Evolutionary conservation across 139 green algal species (phyloP), one percentile per base, ranked within the genome.

Genomic region (Volvox reticuliferus): DNA sequence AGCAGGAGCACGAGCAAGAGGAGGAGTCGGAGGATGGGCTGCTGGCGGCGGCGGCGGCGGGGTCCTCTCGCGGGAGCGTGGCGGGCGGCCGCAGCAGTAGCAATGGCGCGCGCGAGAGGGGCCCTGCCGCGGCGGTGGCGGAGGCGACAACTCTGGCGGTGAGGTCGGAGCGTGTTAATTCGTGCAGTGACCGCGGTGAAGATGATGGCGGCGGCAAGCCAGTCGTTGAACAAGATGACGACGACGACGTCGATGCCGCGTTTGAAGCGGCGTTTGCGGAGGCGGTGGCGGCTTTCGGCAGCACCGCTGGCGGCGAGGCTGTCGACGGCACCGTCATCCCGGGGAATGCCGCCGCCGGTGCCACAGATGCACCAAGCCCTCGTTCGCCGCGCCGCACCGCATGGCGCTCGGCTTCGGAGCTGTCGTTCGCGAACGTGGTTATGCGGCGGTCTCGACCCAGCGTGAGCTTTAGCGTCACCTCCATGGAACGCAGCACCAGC

Each of bases 371-470:
- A 55, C 9, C 44, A 9, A 9, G 44, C 44, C 5, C 44, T 9
- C 44, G 44, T 55, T 18, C 80, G 12, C 80, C 12, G 0, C 81
- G 63, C 32, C 82, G 82, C 82, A 33, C 22, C 33, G 82, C 82
- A 35, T 79, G 82, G 63, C 82, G 82, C 33, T 88, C 82, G 0
- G 82, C 82, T 1, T 88, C 82, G 32, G 82, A 88, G 82, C 65
- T 88, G 63, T 88, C 82, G 12, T 88, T 88, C 65, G 65, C 63
- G 19, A 67, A 62, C 12, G 9, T 35, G 80, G 44, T 32, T 18
- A 18, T 87, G 16, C 30, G 62, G 17, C 0, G 62, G 18, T 62
- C 76, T 19, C 33, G 14, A 19, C 19, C 61, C 73, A 32, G 28
- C 17, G 73, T 55, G 44, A 9, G 44, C 44, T 55, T 55, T 55